Base-by-base conservation (phyloP, 805 yeast genomes). In the Wickerhamiella dianesei region DNA sequence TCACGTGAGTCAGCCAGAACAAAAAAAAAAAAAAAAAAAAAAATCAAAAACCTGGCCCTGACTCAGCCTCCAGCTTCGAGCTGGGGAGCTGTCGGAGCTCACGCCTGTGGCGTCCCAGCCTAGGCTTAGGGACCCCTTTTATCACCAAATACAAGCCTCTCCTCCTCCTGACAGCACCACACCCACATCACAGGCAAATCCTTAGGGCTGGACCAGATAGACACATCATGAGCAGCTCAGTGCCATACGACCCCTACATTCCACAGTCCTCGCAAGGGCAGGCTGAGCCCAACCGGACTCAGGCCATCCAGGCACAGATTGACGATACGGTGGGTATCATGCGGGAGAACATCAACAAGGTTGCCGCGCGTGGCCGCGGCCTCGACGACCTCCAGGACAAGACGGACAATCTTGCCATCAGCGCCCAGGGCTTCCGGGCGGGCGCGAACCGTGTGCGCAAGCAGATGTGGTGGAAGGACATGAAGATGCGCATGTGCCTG, bases 401-500 rank as follows among this genome's bases (percentile, higher is more conserved):
- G 63, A 92, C 97, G 8, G 95, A 87, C 59, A 86, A 83, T 64
- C 74, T 89, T 57, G 95, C 95, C 40, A 85, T 80, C 42, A 77
- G 85, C 42, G 97, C 98, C 8, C 89, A 85, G 57, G 92, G 95
- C 35, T 89, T 92, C 71, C 85, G 94, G 64, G 77, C 95, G 63
- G 94, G 96, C 37, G 97, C 98, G 50, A 89, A 89, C 69, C 80
- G 94, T 58, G 96, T 89, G 43, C 83, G 98, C 68, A 89, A 88
- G 66, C 94, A 88, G 62, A 89, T 89, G 96, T 89, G 97, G 97
- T 84, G 94, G 83, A 89, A 92, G 67, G 95, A 89, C 64, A 75
- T 92, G 77, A 92, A 92, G 71, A 82, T 92, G 89, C 81, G 94
- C 66, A 70, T 88, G 72, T 89, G 97, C 66, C 68, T 84, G 48